Conservation (phyloP, 1,284 basidiomycete species). For the Peniophora sp. region DNA sequence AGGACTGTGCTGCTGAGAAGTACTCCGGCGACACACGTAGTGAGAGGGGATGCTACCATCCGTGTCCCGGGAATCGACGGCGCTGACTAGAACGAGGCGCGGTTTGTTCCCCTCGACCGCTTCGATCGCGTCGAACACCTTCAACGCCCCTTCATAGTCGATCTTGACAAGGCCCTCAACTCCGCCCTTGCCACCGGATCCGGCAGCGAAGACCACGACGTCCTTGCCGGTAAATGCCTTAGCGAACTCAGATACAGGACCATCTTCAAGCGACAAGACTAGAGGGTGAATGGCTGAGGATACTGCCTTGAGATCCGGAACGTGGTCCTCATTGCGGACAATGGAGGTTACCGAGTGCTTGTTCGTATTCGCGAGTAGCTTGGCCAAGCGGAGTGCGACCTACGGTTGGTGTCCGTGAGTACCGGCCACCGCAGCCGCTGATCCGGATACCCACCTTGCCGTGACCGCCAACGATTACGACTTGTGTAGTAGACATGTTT, state of each 20-base stretch:
- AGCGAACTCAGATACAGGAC: constrained; percentile 39
- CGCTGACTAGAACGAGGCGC: constrained; percentile 55
- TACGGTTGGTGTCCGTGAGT: constrained; percentile 13
- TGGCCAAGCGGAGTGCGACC: constrained; percentile 50
- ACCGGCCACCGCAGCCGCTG: neutral
- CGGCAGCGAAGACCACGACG: constrained; percentile 60
- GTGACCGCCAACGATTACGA: constrained; percentile 44
- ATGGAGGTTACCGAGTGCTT: constrained; percentile 46
- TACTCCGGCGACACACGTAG: constrained; percentile 49
- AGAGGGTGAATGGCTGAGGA: constrained; percentile 38
- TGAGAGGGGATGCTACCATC: constrained; percentile 49
- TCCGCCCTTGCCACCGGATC: constrained; percentile 63
- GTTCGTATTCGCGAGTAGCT: constrained; percentile 28
- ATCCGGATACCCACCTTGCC: constrained; percentile 32
- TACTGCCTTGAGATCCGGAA: constrained; percentile 35
- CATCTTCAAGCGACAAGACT: constrained; percentile 54
- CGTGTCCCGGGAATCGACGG: constrained; percentile 52
- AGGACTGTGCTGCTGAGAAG: too few relatives aligned
- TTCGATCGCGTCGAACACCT: constrained; percentile 69
- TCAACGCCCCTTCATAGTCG: constrained; percentile 66
- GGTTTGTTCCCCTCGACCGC: constrained; percentile 38
- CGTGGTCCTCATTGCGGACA: constrained; percentile 42
- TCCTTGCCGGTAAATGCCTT: constrained; percentile 40
- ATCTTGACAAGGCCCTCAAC: constrained; percentile 57
- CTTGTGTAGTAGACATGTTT: constrained; percentile 12